Conservation (phyloP, 2,329 filamentous ascomycete species). For the Nemania sp. region DNA sequence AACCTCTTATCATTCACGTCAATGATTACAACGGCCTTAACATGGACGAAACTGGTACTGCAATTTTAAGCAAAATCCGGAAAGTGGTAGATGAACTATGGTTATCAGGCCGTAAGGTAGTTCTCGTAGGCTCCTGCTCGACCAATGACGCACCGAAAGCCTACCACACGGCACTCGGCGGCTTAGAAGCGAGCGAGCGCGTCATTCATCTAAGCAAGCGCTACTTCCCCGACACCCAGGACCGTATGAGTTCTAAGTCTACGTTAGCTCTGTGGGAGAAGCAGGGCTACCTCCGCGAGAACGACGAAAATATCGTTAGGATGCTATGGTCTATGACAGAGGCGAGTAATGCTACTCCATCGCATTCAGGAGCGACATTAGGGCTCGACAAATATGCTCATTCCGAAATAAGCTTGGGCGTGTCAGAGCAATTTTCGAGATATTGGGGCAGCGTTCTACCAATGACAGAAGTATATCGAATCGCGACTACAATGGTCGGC, state of each 20-base stretch:
- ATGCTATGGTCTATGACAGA: slow-evolving; percentile 45
- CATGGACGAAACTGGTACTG: slow-evolving; percentile 73
- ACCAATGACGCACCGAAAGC: slow-evolving; percentile 62
- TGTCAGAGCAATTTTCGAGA: slow-evolving; percentile 23
- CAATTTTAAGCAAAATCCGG: slow-evolving; percentile 77
- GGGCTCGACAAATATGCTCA: slow-evolving; percentile 33
- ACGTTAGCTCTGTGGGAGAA: slow-evolving; percentile 31
- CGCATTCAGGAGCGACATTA: slow-evolving; percentile 31
- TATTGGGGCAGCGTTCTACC: slow-evolving; percentile 42
- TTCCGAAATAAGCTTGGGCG: not conserved
- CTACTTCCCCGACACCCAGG: not conserved
- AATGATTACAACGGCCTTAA: slow-evolving; percentile 85
- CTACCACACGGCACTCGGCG: slow-evolving; percentile 56
- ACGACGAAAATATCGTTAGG: slow-evolving; percentile 47
- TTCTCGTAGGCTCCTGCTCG: slow-evolving; percentile 83
- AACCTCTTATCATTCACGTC: slow-evolving; percentile 78
- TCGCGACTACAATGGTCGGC: slow-evolving; percentile 48
- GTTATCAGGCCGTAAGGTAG: slow-evolving; percentile 75
- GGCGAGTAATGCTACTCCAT: slow-evolving; percentile 11
- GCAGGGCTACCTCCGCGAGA: slow-evolving; percentile 45
- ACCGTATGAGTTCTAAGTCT: not conserved
- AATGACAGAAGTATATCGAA: slow-evolving; percentile 46
- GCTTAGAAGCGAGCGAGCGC: slow-evolving; percentile 55
- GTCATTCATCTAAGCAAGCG: slow-evolving; percentile 43
- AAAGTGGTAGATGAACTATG: slow-evolving; percentile 78